A percentile compares a stretch with the other conserved stretches of the same genome.
Evolutionary conservation across 2,329 filamentous ascomycete genomes (phyloP).

Genomic region (Cytospora mali): DNA sequence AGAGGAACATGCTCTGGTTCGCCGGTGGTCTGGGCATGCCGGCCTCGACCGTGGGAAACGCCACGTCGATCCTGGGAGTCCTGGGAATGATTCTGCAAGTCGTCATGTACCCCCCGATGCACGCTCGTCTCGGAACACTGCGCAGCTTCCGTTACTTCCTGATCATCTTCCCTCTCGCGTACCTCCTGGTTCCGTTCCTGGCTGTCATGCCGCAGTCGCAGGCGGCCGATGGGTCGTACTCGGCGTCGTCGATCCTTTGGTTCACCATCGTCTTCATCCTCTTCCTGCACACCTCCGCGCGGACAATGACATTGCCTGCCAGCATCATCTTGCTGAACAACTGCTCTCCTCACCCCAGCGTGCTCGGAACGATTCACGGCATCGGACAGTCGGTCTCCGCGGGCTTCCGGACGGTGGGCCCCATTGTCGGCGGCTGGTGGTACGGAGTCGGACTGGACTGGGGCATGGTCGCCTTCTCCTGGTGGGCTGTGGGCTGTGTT

Average conservation of each 20-base stretch:
- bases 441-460: constrained; percentile 49
- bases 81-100: constrained; percentile 71
- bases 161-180: constrained; percentile 68
- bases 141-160: constrained; percentile 67
- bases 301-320: constrained; percentile 67
- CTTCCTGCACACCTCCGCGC: constrained; percentile 69
- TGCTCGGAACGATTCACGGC: constrained; percentile 60
- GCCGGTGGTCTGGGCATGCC: constrained; percentile 69
- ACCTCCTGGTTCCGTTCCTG: constrained; percentile 68
- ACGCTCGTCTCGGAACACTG: constrained; percentile 66
- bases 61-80: constrained; percentile 69
- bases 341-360: constrained; percentile 59
- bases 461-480: constrained; percentile 50
- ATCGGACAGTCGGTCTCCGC: constrained; percentile 54
- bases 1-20: constrained; percentile 54
- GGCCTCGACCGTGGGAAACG: constrained; percentile 67
- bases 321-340: constrained; percentile 64
- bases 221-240: constrained; percentile 21
- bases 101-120: constrained; percentile 67
- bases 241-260: constrained; percentile 45
- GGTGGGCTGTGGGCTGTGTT: constrained; percentile 53
- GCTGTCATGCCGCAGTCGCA: constrained; percentile 56
- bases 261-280: constrained; percentile 63
- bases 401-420: constrained; percentile 53
- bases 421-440: constrained; percentile 53